Evolutionary conservation across 441 rosid species (phyloP).

Genomic region (Jatropha multifida): DNA sequence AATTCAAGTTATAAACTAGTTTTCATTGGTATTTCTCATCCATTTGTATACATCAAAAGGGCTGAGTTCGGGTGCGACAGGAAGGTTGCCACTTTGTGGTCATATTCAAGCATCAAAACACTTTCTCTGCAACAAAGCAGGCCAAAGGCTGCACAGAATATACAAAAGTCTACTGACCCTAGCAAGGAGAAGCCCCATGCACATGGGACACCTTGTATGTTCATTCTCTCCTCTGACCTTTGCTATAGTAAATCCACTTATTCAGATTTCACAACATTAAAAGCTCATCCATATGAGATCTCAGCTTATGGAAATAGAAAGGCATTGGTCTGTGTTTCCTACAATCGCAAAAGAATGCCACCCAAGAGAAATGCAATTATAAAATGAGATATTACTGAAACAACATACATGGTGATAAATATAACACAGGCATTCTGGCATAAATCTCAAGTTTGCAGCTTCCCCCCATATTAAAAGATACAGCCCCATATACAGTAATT

Average conservation of each 20-base stretch:
- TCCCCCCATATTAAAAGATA: slow-evolving; percentile 99
- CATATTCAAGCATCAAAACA: neutral
- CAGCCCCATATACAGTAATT: slow-evolving; percentile 89
- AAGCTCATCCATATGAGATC: neutral
- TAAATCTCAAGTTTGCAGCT: slow-evolving; percentile 97
- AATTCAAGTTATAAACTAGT: neutral
- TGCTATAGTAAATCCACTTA: slow-evolving; percentile 6
- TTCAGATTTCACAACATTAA: neutral
- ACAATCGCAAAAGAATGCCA: slow-evolving; percentile 1
- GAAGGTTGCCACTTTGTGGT: neutral
- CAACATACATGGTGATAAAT: slow-evolving; percentile 96
- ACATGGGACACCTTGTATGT: neutral
- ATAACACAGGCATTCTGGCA: slow-evolving; percentile 99
- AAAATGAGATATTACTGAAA: slow-evolving; percentile 16
- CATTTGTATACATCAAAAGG: neutral
- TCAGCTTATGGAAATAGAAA: neutral
- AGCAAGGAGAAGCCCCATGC: neutral
- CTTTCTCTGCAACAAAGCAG: neutral
- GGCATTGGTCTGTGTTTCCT: neutral
- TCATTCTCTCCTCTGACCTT: neutral
- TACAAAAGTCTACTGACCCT: neutral
- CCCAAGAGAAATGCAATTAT: slow-evolving; percentile 9
- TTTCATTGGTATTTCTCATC: neutral
- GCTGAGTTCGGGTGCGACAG: neutral
- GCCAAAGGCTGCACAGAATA: neutral